Conservation (phyloP, 2,329 filamentous ascomycete genomes). For the Penicillium oxalicum region DNA sequence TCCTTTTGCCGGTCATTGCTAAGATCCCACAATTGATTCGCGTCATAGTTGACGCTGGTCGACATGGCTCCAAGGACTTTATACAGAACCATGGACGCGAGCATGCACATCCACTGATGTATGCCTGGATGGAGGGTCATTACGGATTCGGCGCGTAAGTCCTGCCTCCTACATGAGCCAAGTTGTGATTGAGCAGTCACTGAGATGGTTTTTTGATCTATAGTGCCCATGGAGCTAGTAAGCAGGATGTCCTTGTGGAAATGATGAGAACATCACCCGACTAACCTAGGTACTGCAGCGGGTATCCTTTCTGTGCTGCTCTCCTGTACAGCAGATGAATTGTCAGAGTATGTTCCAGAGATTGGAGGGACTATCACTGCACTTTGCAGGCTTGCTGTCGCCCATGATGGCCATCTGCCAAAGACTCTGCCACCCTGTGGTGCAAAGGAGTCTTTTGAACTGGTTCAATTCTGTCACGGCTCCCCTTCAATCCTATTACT, state of each 20-base stretch:
- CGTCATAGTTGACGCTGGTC: conserved; percentile 31
- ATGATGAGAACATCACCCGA: not conserved
- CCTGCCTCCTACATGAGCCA: not conserved
- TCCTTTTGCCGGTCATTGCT: conserved; percentile 22
- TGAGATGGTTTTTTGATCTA: not conserved
- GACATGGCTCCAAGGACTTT: conserved; percentile 27
- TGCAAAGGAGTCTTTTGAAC: conserved; percentile 20
- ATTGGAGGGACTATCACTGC: conserved; percentile 35
- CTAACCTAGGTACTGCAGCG: conserved; percentile 16
- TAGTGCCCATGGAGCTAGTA: conserved; percentile 28
- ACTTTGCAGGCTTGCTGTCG: conserved; percentile 32
- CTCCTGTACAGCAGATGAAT: conserved; percentile 28
- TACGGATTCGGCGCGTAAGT: conserved; percentile 38
- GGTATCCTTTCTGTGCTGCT: conserved; percentile 36
- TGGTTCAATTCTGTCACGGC: conserved; percentile 41
- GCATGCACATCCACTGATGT: conserved; percentile 37
- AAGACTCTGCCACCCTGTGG: conserved; percentile 29
- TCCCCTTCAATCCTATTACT: conserved; percentile 35
- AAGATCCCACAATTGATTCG: conserved; percentile 28
- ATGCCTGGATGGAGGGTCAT: conserved; percentile 32
- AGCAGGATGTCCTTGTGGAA: conserved; percentile 6
- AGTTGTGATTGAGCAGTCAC: not conserved
- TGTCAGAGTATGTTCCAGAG: conserved; percentile 25
- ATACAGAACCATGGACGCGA: conserved; percentile 25
- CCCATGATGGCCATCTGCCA: conserved; percentile 34